These are phyloP conservation scores for Candida succiphila DNA, from an alignment of 805 yeast genomes.

Conservation along the genomic window DNA sequence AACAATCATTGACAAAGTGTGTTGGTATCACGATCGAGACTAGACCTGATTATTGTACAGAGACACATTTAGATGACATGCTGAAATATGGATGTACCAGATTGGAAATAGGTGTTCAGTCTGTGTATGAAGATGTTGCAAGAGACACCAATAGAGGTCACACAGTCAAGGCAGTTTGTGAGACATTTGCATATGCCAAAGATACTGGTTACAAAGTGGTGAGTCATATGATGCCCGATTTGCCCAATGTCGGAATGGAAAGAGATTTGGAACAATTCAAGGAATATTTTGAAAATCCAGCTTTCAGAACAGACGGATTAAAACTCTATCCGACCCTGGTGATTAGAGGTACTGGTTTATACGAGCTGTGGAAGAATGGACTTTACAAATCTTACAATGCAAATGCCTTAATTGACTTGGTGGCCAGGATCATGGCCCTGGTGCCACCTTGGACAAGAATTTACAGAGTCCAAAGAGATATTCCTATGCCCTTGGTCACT, in stretches of 20 bases:
- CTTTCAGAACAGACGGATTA: conserved; percentile 92
- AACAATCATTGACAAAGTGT: conserved; percentile 91
- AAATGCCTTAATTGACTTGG: conserved; percentile 85
- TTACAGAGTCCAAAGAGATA: conserved; percentile 96
- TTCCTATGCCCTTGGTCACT: conserved; percentile 97
- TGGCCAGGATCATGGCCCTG: conserved; percentile 89
- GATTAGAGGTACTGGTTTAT: conserved; percentile 93
- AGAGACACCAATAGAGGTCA: conserved; percentile 98
- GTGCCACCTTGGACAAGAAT: conserved; percentile 99
- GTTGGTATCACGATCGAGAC: conserved; percentile 98
- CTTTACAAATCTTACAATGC: conserved; percentile 91
- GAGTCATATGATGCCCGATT: conserved; percentile 99
- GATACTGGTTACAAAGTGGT: conserved; percentile 98
- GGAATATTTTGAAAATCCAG: conserved; percentile 96
- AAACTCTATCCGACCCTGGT: conserved; percentile 94
- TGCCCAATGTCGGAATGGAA: conserved; percentile 98
- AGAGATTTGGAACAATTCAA: conserved; percentile 92
- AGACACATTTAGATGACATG: conserved; percentile 93
- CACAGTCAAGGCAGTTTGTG: conserved; percentile 92
- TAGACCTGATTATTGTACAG: conserved; percentile 96
- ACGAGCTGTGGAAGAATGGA: conserved; percentile 96
- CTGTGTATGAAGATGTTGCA: conserved; percentile 96
- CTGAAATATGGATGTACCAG: conserved; percentile 93
- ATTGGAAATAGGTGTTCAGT: conserved; percentile 93
- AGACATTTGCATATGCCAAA: conserved; percentile 91